Conservation (phyloP, 352 stramenopile genomes). For the Blastocystis sp. region DNA sequence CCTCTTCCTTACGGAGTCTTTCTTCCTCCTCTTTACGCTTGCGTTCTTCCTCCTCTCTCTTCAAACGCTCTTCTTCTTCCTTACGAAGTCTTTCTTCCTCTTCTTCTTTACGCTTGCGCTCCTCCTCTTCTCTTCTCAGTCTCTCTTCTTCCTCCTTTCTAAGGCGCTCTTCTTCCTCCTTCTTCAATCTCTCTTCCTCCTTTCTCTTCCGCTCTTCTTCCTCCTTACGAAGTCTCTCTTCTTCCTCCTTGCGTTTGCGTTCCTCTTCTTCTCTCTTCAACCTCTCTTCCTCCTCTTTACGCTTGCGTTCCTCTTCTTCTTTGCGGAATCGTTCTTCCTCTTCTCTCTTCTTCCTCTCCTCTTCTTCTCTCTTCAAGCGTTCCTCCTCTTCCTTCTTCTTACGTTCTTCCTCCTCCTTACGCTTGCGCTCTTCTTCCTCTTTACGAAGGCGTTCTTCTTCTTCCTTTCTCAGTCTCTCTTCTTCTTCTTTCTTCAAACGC, state of each 20-base stretch:
- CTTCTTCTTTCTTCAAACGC: not conserved
- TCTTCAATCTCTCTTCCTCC: not conserved
- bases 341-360: conserved; percentile 4
- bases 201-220: not conserved
- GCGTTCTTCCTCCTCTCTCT: conserved; percentile 18
- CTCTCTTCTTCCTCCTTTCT: too few species aligned
- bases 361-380: not conserved
- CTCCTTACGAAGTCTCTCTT: too few species aligned
- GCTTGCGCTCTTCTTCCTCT: not conserved
- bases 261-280: not conserved
- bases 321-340: not conserved
- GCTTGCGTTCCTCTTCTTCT: conserved; percentile 33
- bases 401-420: not conserved
- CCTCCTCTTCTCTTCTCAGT: not conserved
- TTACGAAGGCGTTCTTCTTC: not conserved
- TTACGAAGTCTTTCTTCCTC: too few species aligned
- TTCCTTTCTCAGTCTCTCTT: conserved; percentile 8
- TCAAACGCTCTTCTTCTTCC: too few species aligned
- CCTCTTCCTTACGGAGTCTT: not conserved
- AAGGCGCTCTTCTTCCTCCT: not conserved
- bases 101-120: too few species aligned
- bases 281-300: not conserved
- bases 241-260: not conserved
- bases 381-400: conserved; percentile 30
- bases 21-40: conserved; percentile 36